Base-by-base conservation (phyloP, 2,329 filamentous ascomycete genomes). In the Talaromyces verruculosus region DNA sequence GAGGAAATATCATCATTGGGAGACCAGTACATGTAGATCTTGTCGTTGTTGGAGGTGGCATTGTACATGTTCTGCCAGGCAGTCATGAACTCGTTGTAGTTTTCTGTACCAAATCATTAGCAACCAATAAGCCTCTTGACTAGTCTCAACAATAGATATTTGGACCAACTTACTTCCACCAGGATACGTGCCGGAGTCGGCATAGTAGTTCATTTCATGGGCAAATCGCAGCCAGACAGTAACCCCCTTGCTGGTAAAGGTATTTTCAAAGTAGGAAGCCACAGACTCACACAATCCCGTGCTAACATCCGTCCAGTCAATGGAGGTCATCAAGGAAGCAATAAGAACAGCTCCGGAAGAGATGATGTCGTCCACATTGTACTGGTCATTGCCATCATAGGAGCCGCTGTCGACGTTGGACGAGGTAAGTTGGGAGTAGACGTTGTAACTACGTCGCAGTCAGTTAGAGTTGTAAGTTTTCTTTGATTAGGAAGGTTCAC, bases 151-250 rank as follows among this genome's bases (percentile, higher is more conserved):
- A n/a, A 4, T 47, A 3, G 19, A 47, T 11, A 5, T 1, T 47
- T 35, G 33, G 3, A 2, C 19, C 6, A 13, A 55, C 62, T 64
- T 58, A 64, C 49, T 22, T 22, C 62, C 62, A 35, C 62, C 62
- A 57, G 62, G 62, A 28, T 64, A 64, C 1, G 45, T 64, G 37
- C 51, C 51, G 17, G 37, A 25, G 22, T 37, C 33, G 17, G 62
- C 39, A 64, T 64, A 64, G 51, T 64, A 64, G 28, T 64, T 64
- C 49, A 64, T 39, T 28, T 58, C 62, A 47, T 64, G 62, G 5
- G 62, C 62, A 47, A 57, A 64, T 8, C 62, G 62, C 15, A 64
- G 25, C 62, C 62, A 64, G 4, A 64, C 62, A 10, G 62, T 64
- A 30, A 47, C 39, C 6, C 62, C 62, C 37, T 64, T 22, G 51